A percentile compares a stretch with the other conserved stretches of the same genome.
phyloP scores from a whole-genome alignment of 1,284 basidiomycete species.

The Pseudozyma hubeiensis region DNA sequence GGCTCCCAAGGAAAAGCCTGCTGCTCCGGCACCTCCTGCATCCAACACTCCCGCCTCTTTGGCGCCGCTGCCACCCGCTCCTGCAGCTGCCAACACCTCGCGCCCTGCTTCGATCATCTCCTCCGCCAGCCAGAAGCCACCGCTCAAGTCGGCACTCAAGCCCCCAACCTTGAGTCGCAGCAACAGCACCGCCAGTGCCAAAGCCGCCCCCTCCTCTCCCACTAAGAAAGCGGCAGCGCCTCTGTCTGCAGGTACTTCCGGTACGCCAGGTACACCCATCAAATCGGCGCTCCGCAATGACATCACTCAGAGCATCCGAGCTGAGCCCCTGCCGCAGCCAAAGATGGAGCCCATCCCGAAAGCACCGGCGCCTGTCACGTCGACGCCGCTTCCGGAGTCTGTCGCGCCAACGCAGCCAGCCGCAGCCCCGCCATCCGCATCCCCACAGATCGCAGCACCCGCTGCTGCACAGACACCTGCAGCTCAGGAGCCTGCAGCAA shows the following conservation, averaged over 20 bases:
- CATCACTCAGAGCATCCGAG: conserved; percentile 39
- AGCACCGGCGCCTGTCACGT: conserved; percentile 49
- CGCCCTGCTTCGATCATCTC: conserved; percentile 42
- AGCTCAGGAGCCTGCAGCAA: conserved; percentile 2
- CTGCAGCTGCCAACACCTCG: conserved; percentile 20
- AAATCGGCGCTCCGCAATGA: conserved; percentile 45
- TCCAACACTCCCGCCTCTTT: neutral
- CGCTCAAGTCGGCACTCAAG: conserved; percentile 63
- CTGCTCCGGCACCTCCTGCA: conserved; percentile 1
- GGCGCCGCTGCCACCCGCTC: conserved; percentile 10
- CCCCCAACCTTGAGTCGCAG: conserved; percentile 38
- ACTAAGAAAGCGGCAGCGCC: conserved; percentile 29
- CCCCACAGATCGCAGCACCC: neutral
- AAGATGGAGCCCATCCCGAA: conserved; percentile 51
- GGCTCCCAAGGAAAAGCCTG: conserved; percentile 26
- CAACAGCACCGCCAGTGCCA: conserved; percentile 39
- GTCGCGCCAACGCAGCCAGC: conserved; percentile 11
- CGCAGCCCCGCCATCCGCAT: neutral
- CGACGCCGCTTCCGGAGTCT: conserved; percentile 33
- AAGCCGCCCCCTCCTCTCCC: conserved; percentile 20
- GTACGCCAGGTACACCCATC: conserved; percentile 8
- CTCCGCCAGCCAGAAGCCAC: conserved; percentile 50
- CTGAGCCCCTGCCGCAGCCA: conserved; percentile 39
- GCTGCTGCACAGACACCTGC: neutral
- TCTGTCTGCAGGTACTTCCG: conserved; percentile 2